Conservation (phyloP, 257 asterid genomes). For the Avicennia marina region DNA sequence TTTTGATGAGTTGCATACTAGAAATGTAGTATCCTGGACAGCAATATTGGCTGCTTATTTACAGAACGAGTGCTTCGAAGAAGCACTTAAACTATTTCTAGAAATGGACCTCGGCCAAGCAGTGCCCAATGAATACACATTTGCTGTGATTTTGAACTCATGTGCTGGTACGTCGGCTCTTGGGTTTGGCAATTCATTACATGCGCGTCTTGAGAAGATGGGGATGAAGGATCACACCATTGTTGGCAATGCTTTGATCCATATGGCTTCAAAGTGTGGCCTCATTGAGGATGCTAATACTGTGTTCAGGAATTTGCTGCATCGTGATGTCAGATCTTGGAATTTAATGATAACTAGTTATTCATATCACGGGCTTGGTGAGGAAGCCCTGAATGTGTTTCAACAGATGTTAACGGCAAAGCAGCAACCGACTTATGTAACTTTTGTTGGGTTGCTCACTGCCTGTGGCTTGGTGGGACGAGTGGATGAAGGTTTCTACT, state of each 20-base stretch:
- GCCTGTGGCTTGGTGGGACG: slow-evolving; percentile 71
- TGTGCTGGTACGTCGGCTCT: slow-evolving; percentile 69
- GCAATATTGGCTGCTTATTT: slow-evolving; percentile 59
- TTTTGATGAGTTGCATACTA: slow-evolving; percentile 35
- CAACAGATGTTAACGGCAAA: slow-evolving; percentile 48
- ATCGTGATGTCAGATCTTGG: slow-evolving; percentile 63
- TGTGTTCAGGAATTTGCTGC: slow-evolving; percentile 38
- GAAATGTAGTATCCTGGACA: slow-evolving; percentile 76
- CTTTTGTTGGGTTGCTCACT: slow-evolving; percentile 74
- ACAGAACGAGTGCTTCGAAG: slow-evolving; percentile 76
- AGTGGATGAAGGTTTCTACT: slow-evolving; percentile 64
- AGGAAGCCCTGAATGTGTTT: slow-evolving; percentile 53
- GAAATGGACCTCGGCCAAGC: slow-evolving; percentile 49
- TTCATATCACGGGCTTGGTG: slow-evolving; percentile 73
- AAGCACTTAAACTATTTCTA: slow-evolving; percentile 52
- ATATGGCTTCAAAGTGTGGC: slow-evolving; percentile 72
- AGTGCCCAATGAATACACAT: slow-evolving; percentile 73
- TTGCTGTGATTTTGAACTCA: slow-evolving; percentile 62
- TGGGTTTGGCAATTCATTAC: slow-evolving; percentile 65
- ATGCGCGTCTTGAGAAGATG: slow-evolving; percentile 50
- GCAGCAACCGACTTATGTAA: slow-evolving; percentile 57
- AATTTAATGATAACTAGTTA: slow-evolving; percentile 70
- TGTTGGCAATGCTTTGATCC: slow-evolving; percentile 63
- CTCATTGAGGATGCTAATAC: slow-evolving; percentile 46
- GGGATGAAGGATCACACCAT: slow-evolving; percentile 44